Base-by-base conservation (phyloP, 257 asterid genomes). In the Plectranthus barbatus region DNA sequence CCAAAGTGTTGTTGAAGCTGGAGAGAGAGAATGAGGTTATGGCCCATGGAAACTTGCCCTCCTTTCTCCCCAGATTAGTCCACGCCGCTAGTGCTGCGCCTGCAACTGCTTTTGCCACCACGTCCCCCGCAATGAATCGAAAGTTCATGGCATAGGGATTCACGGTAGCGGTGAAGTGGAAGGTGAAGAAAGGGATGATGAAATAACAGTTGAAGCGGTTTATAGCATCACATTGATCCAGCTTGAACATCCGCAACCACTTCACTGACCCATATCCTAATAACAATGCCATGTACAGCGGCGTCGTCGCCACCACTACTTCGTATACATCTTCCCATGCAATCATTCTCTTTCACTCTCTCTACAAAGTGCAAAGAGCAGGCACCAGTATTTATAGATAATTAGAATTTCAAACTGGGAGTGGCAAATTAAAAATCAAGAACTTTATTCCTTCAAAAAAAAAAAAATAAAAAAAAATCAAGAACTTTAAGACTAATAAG, bases 91-190 rank as follows among this genome's bases (percentile, higher is more conserved):
- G 52, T 9, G 68, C 80, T 1, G 41, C 4, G 0, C 68, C 81
- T 1, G 81, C 72, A 2, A 83, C 59, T 2, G 49, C 74, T 70
- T 86, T 85, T 8, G 94, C 74, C 4, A 83, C 65, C 3, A 55
- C 84, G 47, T 83, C 94, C 0, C 84, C 90, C 0, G 67, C 81
- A 4, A 86, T 56, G 68, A 83, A 77, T 0, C 11, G 48, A 14
- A 68, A 80, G 68, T 86, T 86, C 88, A 81, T 77, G 17, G 73
- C 47, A 73, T 72, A 86, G 0, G 94, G 94, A 50, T 86, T 82
- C 0, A 79, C 74, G 9, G 62, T 68, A 2, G 88, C 76, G 0
- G 85, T 67, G 73, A 86, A 86, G 46, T 83, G 79, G 10, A 86
- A 79, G 9, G 79, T 69, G 77, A 86, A 86, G 7, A 86, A 66